Percentiles rank a stretch among this genome's conserved stretches.
phyloP scores from a whole-genome alignment of 306 rosid genomes.

The Cucurbita pepo region DNA sequence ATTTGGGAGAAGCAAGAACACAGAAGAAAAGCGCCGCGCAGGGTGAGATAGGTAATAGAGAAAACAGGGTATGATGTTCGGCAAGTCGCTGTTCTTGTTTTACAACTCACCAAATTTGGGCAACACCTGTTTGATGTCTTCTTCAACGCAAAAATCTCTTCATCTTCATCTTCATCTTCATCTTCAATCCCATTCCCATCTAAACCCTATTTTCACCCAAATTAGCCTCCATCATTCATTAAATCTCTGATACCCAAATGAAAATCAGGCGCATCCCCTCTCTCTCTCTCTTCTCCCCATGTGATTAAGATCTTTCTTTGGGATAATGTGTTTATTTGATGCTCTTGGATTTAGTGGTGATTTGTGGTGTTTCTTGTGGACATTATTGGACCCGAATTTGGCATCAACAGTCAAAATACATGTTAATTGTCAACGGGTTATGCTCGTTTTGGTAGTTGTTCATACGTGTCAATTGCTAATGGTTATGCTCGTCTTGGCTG shows the following conservation, averaged over 20 bases:
- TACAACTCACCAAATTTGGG: slow-evolving; percentile 4
- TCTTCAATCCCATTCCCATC: not conserved
- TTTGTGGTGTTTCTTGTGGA: not conserved
- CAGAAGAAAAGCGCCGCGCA: not conserved
- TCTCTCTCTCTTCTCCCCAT: not conserved
- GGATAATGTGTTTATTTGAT: not conserved
- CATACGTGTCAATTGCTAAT: too few species aligned
- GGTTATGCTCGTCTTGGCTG: too few species aligned
- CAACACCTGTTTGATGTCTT: not conserved
- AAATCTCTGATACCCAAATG: not conserved
- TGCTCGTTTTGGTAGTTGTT: too few species aligned
- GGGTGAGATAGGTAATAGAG: not conserved
- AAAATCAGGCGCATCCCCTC: not conserved
- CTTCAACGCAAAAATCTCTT: not conserved
- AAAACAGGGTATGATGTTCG: not conserved
- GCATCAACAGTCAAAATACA: too few species aligned
- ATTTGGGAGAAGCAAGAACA: not conserved
- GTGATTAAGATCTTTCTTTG: not conserved
- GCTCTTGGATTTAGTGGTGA: not conserved
- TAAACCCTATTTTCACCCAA: not conserved
- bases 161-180: not conserved
- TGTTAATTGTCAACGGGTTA: too few species aligned
- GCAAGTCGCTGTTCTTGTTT: slow-evolving; percentile 4
- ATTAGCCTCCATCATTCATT: not conserved
- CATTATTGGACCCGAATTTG: too few species aligned